Evolutionary conservation across 2,329 filamentous ascomycete species (phyloP), one percentile per base, ranked within the genome.

Genomic region (Arthrobotrys conoides): DNA sequence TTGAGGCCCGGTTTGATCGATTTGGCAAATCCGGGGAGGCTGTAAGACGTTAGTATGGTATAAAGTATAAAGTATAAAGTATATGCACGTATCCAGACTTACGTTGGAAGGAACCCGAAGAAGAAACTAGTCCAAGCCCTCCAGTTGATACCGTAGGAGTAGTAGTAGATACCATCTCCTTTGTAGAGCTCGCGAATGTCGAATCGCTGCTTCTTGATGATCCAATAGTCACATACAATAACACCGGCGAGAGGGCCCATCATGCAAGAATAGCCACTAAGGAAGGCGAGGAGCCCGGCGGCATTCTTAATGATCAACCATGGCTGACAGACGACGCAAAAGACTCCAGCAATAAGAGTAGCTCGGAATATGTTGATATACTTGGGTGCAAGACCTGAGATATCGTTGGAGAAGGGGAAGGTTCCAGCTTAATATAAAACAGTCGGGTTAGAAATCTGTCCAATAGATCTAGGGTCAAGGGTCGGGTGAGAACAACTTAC

Each of bases 361-460:
- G 87, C 87, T 1, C 87, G 84, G 16, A 86, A 84, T 71, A 88
- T 87, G 82, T 89, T 88, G 81, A 89, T 83, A 80, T 85, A 89
- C 44, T 84, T 84, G 0, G 88, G 88, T 44, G 87, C 86, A 8
- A 89, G 82, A 0, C 86, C 86, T 0, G 86, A 87, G 67, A 89
- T 81, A 81, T 89, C 88, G 76, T 88, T 89, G 6, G 87, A 88
- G 14, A 86, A 87, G 0, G 86, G 86, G 72, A 89, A 85, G 0
- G 84, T 85, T 81, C 89, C 89, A 2, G 87, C 87, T 0, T 85
- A 85, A 67, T 0, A 85, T 85, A 67, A 89, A 86, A 89, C n/a
- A n/a, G n/a, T 16, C 16, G 1, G 38, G 8, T 85, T 87, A 85
- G 8, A 5, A 30, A 22, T 22, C 22, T 20, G 20, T 44, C 6